Percentiles rank a stretch among this genome's conserved stretches.
Evolutionary conservation across 78 protist species (phyloP).

Genomic region (Emiliania huxleyi): DNA sequence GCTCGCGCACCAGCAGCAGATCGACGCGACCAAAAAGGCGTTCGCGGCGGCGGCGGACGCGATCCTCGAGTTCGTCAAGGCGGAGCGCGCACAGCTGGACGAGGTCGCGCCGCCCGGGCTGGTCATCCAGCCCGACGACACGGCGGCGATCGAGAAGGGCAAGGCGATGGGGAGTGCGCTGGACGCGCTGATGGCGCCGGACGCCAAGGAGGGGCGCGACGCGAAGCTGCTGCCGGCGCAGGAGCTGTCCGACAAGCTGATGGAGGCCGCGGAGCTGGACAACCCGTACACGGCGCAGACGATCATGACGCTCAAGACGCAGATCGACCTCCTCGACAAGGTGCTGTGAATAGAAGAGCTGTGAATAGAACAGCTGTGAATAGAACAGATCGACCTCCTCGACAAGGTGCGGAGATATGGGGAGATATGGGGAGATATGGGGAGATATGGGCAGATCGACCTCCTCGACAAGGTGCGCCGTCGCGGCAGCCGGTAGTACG

Average conservation of each 20-base stretch:
- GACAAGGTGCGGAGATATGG: too few relatives aligned
- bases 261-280: neutral
- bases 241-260: neutral
- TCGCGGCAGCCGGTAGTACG: too few relatives aligned
- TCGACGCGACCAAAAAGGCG: neutral
- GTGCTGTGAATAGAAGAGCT: too few relatives aligned
- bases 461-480: too few relatives aligned
- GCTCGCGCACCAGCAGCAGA: neutral
- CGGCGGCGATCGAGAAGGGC: neutral
- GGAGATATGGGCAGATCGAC: too few relatives aligned
- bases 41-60: neutral
- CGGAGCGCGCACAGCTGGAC: neutral
- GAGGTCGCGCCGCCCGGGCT: neutral
- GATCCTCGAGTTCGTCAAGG: neutral
- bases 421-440: too few relatives aligned
- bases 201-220: neutral
- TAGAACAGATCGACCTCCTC: too few relatives aligned
- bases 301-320: neutral
- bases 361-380: too few relatives aligned
- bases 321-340: neutral
- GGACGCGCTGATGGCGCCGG: neutral
- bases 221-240: neutral
- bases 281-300: conserved; percentile 8
- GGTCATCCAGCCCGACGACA: neutral
- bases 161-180: neutral